A percentile compares a stretch with the other conserved stretches of the same genome.
These are phyloP conservation scores for Papilionanthe hybrid DNA, from an alignment of 116 monocot species.

Conservation along the genomic window DNA sequence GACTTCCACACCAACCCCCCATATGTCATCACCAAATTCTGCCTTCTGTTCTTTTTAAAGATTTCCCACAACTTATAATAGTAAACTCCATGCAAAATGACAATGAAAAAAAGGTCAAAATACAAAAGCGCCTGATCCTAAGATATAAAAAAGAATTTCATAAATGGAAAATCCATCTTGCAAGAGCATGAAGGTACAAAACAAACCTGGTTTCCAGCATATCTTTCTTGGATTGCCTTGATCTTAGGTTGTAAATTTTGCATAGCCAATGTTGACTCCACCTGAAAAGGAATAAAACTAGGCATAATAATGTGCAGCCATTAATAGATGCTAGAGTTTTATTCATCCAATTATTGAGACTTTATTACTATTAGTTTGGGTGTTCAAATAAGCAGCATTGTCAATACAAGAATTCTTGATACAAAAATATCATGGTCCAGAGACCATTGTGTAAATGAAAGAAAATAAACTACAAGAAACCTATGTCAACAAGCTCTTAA, in stretches of 20 bases:
- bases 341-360: background rate
- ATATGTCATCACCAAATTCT: background rate
- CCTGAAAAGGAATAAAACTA: constrained; percentile 31
- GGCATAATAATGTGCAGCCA: background rate
- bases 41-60: background rate
- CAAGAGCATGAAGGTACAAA: background rate
- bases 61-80: background rate
- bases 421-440: background rate
- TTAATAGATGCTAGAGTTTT: background rate
- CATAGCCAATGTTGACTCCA: constrained; percentile 96
- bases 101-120: background rate
- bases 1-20: background rate
- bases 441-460: background rate
- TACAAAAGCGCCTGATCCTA: background rate
- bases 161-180: background rate
- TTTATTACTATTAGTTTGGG: background rate
- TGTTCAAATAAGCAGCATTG: background rate
- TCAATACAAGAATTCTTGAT: background rate
- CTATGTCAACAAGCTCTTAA: background rate
- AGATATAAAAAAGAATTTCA: background rate
- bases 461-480: background rate
- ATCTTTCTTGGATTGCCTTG: constrained; percentile 93
- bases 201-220: constrained; percentile 82
- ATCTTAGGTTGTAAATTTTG: constrained; percentile 97
- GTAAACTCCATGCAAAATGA: background rate